Evolutionary conservation across 495 filamentous ascomycete species (phyloP).

Genomic region (Apodospora peruviana): DNA sequence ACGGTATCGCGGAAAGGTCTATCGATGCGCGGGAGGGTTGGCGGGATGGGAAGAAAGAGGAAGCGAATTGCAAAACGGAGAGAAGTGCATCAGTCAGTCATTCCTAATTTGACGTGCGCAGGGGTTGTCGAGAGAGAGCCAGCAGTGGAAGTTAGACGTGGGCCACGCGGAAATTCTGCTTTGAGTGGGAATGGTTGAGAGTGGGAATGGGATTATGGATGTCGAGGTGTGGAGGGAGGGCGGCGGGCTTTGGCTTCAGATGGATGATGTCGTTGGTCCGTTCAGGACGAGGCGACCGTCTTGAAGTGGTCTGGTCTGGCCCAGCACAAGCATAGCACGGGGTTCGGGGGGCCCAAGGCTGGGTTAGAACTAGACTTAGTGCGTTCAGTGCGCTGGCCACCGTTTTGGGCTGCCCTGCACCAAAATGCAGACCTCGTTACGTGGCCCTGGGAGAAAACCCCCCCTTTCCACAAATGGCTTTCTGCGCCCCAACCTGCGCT

Average conservation of each 20-base stretch:
- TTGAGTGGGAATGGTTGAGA: constrained; percentile 4
- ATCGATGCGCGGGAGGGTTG: too few relatives aligned
- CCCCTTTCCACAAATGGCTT: too few relatives aligned
- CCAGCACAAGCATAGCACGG: constrained; percentile 4
- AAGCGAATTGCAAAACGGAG: not conserved
- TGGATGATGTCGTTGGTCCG: constrained; percentile 23
- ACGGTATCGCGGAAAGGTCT: too few relatives aligned
- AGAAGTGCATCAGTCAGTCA: not conserved
- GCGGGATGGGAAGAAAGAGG: not conserved
- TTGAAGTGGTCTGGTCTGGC: not conserved
- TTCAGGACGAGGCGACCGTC: not conserved
- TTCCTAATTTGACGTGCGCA: too few relatives aligned
- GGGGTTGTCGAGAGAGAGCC: not conserved
- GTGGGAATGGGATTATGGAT: constrained; percentile 5
- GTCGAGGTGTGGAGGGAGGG: constrained; percentile 6
- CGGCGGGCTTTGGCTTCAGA: constrained; percentile 9
- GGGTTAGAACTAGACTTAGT: too few relatives aligned
- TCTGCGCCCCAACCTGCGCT: too few relatives aligned
- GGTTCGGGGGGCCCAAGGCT: not conserved
- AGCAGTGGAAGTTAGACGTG: not conserved
- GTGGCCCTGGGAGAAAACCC: too few relatives aligned
- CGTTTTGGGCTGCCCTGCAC: not conserved
- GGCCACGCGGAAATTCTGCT: not conserved
- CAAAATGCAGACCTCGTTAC: too few relatives aligned
- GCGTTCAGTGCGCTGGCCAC: not conserved